Conservation (phyloP, 495 filamentous ascomycete species). For the Penicillium argentinense region DNA sequence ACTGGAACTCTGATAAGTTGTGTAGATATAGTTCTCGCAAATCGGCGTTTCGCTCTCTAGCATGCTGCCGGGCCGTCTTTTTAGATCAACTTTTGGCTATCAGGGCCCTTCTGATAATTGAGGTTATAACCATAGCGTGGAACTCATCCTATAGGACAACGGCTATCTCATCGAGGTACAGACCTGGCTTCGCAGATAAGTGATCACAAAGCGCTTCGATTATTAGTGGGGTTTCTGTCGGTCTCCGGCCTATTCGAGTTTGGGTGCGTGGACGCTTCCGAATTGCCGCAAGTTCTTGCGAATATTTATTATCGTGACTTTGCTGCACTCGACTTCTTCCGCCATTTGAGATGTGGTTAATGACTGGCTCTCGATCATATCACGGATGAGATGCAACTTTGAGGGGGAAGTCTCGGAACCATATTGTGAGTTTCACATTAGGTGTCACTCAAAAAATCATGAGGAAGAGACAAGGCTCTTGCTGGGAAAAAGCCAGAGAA, state of each 20-base stretch:
- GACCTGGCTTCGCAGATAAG: not conserved
- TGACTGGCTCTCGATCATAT: not conserved
- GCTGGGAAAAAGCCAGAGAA: no score
- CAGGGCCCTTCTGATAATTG: not conserved
- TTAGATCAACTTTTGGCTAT: not conserved
- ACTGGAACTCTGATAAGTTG: not conserved
- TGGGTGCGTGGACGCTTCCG: not conserved
- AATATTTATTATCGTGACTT: not conserved
- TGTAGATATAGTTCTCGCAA: not conserved
- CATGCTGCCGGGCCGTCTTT: not conserved
- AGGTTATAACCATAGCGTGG: not conserved
- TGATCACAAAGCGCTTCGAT: not conserved
- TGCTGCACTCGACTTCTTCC: constrained; percentile 17
- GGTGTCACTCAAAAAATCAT: no score
- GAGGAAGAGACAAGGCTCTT: no score
- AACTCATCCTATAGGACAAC: not conserved
- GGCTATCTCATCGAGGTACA: not conserved
- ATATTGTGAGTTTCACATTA: not conserved
- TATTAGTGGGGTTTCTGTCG: not conserved
- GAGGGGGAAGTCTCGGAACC: not conserved
- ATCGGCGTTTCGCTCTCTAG: not conserved
- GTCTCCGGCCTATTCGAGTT: not conserved
- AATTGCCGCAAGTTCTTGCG: not conserved
- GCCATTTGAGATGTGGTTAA: not conserved
- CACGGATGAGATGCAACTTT: not conserved